Evolutionary conservation across 140 eudicot species (phyloP), one percentile per base, ranked within the genome.

Genomic region (Cichorium intybus): DNA sequence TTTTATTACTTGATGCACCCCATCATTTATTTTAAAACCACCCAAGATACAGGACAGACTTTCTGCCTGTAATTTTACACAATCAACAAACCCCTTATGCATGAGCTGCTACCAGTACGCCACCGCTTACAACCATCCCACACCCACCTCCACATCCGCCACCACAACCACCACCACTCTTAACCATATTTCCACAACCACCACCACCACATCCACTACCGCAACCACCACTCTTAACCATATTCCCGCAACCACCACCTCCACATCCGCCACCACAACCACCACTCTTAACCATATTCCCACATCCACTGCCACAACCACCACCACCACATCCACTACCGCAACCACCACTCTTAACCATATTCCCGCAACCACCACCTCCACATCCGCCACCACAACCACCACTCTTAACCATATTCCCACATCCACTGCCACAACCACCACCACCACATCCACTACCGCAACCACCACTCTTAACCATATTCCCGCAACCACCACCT

Each of bases 401-500:
- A 28, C 41, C 64, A 59, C 72, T 68, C 0, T 21, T 56, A 21
- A 49, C 69, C 69, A 68, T 55, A 24, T 55, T 68, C 5, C 82
- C 82, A 21, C 76, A 66, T n/a, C n/a, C n/a, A n/a, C n/a, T n/a
- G n/a, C n/a, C n/a, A n/a, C n/a, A n/a, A n/a, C n/a, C n/a, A 0
- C 79, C 74, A 0, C 77, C 66, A 3, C 78, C 47, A 28, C 77
- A 73, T 5, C 79, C 79, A 4, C 79, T 53, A 9, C 74, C 69
- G 0, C 64, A 34, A 10, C 76, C 66, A 22, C 37, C 68, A 15
- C n/a, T n/a, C n/a, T n/a, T n/a, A n/a, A n/a, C n/a, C n/a, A n/a
- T n/a, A n/a, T n/a, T n/a, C n/a, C n/a, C n/a, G n/a, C n/a, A n/a
- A n/a, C n/a, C n/a, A n/a, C 46, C 62, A 28, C 71, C 69, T 20